Percentiles rank a stretch among this genome's conserved stretches.
Conservation (phyloP, 1,139 yeast genomes). For the Saccharomyces uvarum region DNA sequence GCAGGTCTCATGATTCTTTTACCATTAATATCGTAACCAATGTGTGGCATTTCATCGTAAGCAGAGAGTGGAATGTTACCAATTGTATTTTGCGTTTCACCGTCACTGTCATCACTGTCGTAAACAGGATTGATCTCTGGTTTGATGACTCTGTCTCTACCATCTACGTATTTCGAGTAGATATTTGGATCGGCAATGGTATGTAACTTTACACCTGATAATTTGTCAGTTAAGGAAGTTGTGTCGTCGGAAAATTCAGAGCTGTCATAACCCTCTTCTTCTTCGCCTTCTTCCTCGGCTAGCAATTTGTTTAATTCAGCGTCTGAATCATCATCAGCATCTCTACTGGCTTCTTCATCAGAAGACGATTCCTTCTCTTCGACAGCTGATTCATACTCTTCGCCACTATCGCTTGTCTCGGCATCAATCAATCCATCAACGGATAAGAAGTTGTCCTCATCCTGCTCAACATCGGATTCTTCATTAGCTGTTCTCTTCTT, state of each 20-base stretch:
- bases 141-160: constrained; percentile 61
- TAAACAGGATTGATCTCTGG: constrained; percentile 91
- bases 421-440: constrained; percentile 36
- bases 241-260: constrained; percentile 35
- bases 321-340: constrained; percentile 38
- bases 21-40: constrained; percentile 95
- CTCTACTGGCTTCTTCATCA: constrained; percentile 17
- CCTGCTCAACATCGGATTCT: constrained; percentile 15
- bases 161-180: constrained; percentile 65
- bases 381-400: constrained; percentile 11
- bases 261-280: constrained; percentile 29
- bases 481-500: constrained; percentile 33
- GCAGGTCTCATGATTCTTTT: constrained; percentile 98
- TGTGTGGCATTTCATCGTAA: constrained; percentile 94
- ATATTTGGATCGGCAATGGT: constrained; percentile 40
- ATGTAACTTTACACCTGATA: constrained; percentile 47
- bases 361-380: constrained; percentile 11
- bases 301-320: constrained; percentile 53
- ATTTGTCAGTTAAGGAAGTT: constrained; percentile 47
- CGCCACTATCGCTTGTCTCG: constrained; percentile 23
- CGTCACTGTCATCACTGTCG: constrained; percentile 88
- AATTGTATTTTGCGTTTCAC: constrained; percentile 76
- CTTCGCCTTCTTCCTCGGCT: constrained; percentile 41
- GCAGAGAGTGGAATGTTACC: constrained; percentile 91
- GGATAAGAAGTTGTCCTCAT: constrained; percentile 31